These are phyloP conservation scores for Teratosphaeria zuluensis DNA, from an alignment of 2,329 filamentous ascomycete genomes.

Conservation along the genomic window DNA sequence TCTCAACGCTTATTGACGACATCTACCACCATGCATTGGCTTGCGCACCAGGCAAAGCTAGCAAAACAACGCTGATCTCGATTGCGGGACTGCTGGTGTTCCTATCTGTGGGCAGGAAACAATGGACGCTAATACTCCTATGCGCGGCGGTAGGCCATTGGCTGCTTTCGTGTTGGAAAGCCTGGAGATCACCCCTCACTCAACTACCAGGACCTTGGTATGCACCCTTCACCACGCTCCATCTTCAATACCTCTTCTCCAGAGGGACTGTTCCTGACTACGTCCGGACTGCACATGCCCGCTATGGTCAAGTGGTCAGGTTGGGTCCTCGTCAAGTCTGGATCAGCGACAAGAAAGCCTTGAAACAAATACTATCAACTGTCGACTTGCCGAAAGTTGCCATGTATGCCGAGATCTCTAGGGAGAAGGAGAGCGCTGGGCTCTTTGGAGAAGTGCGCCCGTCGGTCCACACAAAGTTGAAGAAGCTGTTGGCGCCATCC, in stretches of 20 bases:
- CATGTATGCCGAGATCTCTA: not conserved
- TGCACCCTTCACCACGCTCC: not conserved
- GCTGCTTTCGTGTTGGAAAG: not conserved
- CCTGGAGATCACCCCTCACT: not conserved
- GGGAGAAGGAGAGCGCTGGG: not conserved
- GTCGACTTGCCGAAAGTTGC: not conserved
- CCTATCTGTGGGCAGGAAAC: not conserved
- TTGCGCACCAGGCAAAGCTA: not conserved
- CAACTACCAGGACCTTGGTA: not conserved
- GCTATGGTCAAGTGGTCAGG: not conserved
- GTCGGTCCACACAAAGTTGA: not conserved
- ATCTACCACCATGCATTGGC: not conserved
- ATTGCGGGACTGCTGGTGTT: not conserved
- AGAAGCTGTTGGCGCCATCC: not conserved
- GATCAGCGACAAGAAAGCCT: not conserved
- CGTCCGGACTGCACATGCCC: not conserved
- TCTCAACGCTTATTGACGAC: not conserved
- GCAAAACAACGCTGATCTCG: not conserved
- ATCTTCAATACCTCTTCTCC: not conserved
- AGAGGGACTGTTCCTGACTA: not conserved
- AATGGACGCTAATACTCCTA: not conserved
- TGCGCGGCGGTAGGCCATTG: not conserved
- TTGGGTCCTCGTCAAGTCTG: not conserved
- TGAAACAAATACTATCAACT: not conserved
- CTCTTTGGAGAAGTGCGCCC: not conserved